Conservation (phyloP, 75 land plant genomes). For the Sequoia sempervirens region DNA sequence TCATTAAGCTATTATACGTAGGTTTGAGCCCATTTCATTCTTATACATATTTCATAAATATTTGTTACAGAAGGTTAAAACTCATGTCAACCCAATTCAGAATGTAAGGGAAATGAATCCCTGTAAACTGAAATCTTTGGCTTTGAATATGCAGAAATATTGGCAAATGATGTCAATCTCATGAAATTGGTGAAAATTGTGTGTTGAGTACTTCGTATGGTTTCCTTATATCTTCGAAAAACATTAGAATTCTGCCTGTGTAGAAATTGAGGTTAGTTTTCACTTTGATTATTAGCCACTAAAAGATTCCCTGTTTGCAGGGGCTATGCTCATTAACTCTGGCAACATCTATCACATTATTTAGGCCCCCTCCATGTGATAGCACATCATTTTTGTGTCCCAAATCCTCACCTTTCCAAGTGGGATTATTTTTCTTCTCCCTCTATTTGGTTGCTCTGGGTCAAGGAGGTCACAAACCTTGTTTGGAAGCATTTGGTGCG, state of each 20-base stretch:
- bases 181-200: neutral
- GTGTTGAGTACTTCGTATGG: neutral
- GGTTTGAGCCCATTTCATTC: neutral
- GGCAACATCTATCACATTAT: slow-evolving; percentile 23
- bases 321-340: slow-evolving; percentile 34
- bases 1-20: no score
- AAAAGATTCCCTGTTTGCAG: slow-evolving; percentile 18
- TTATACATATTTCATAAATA: neutral
- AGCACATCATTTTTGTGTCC: neutral
- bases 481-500: slow-evolving; percentile 92
- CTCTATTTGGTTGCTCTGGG: slow-evolving; percentile 80
- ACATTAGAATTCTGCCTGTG: neutral
- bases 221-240: neutral
- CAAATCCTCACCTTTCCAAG: slow-evolving; percentile 13
- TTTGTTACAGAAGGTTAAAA: neutral
- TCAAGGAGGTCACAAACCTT: slow-evolving; percentile 93
- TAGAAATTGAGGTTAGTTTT: neutral
- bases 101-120: neutral
- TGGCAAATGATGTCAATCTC: neutral
- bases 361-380: slow-evolving; percentile 11
- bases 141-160: neutral
- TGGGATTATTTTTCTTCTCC: slow-evolving; percentile 26
- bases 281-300: neutral
- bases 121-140: neutral
- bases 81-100: neutral